These are phyloP conservation scores for Carex arenaria DNA, from an alignment of 202 grass and related monocot genomes.

Conservation along the genomic window DNA sequence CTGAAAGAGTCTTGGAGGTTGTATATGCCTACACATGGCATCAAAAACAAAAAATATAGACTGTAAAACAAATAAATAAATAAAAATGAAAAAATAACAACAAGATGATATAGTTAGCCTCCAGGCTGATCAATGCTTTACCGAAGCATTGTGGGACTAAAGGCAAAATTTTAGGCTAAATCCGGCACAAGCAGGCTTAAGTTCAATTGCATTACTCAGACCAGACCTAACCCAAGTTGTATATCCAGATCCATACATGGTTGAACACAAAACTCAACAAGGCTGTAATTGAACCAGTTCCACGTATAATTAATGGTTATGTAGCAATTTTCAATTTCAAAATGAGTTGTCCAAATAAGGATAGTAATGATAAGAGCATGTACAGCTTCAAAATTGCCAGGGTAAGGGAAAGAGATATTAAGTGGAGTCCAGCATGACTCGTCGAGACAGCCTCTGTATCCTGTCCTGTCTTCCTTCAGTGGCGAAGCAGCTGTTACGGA, in stretches of 20 bases:
- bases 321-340: neutral
- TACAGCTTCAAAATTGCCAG: conserved; percentile 24
- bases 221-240: neutral
- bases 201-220: neutral
- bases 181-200: neutral
- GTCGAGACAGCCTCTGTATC: conserved; percentile 31
- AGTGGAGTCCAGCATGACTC: conserved; percentile 61
- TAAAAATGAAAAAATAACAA: neutral
- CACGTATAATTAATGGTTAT: neutral
- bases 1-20: conserved; percentile 31
- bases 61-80: neutral
- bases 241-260: neutral
- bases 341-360: neutral
- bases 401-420: conserved; percentile 27
- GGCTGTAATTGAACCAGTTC: neutral
- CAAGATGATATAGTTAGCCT: neutral
- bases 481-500: conserved; percentile 39
- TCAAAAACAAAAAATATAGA: neutral
- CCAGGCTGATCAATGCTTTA: neutral
- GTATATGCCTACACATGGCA: conserved; percentile 33
- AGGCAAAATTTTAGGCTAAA: neutral
- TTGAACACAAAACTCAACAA: neutral
- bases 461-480: conserved; percentile 32
- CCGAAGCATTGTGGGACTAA: neutral
- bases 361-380: neutral